Evolutionary conservation across 306 rosid species (phyloP).

Genomic region (Sophora flavescens): DNA sequence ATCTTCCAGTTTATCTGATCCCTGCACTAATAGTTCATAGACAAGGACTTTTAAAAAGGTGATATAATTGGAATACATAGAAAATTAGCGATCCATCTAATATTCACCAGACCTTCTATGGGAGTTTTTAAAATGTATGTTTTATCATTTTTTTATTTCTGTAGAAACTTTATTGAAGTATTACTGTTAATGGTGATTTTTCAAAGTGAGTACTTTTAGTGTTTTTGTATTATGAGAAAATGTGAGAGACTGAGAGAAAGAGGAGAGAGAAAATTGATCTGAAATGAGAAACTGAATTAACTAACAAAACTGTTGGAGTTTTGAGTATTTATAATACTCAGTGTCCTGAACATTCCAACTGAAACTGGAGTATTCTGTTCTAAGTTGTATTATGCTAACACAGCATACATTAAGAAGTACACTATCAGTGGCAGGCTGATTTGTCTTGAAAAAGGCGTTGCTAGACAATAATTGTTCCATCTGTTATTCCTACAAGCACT

Average conservation of each 20-base stretch:
- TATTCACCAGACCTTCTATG: constrained; percentile 12
- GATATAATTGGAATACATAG: constrained; percentile 36
- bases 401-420: too few relatives aligned
- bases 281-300: too few relatives aligned
- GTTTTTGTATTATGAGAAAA: neutral
- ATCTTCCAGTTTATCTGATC: constrained; percentile 91
- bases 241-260: neutral
- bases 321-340: neutral
- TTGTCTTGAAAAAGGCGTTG: constrained; percentile 28
- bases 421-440: constrained; percentile 18
- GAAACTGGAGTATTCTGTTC: too few relatives aligned
- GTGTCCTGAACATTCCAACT: neutral
- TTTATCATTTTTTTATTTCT: constrained; percentile 8
- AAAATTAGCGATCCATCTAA: constrained; percentile 22
- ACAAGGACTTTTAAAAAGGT: constrained; percentile 86
- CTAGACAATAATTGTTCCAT: constrained; percentile 39
- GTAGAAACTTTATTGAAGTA: constrained; percentile 9
- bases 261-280: neutral
- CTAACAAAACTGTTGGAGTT: too few relatives aligned
- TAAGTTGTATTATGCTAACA: too few relatives aligned
- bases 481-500: constrained; percentile 29
- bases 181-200: constrained; percentile 23
- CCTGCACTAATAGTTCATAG: constrained; percentile 97
- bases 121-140: neutral
- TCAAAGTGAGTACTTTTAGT: constrained; percentile 19